A percentile compares a stretch with the other conserved stretches of the same genome.
Conservation (phyloP, 1,139 yeast genomes). For the Yamadazyma aaseri region DNA sequence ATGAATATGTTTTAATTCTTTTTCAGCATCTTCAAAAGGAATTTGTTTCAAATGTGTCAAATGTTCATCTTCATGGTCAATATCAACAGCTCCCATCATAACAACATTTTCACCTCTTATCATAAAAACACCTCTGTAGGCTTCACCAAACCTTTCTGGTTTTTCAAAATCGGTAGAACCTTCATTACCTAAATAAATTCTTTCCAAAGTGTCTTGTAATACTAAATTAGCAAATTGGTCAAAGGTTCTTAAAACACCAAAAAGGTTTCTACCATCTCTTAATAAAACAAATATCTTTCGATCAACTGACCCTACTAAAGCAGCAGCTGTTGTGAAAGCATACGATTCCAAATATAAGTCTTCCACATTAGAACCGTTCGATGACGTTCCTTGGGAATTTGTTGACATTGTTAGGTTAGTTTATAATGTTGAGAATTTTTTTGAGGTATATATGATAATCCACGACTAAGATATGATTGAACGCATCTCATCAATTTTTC, state of each 20-base stretch:
- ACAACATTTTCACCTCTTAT: constrained; percentile 97
- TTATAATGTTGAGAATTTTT: constrained; percentile 1
- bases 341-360: constrained; percentile 64
- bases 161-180: constrained; percentile 23
- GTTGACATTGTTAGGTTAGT: neutral
- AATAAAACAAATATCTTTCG: constrained; percentile 80
- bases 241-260: constrained; percentile 91
- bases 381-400: neutral
- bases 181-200: constrained; percentile 58
- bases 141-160: constrained; percentile 66
- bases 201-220: constrained; percentile 84
- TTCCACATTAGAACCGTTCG: constrained; percentile 30
- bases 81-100: constrained; percentile 92
- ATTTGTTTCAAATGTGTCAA: constrained; percentile 56
- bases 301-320: constrained; percentile 91
- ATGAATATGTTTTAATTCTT: constrained; percentile 37
- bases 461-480: neutral
- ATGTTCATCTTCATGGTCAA: constrained; percentile 79
- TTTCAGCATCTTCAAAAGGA: constrained; percentile 60
- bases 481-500: constrained; percentile 12
- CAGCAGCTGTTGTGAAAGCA: constrained; percentile 96
- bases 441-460: too few species aligned
- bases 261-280: constrained; percentile 85
- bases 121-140: constrained; percentile 74
- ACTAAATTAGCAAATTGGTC: constrained; percentile 95